phyloP scores from a whole-genome alignment of 2,329 filamentous ascomycete genomes.

The Davidsoniella virescens region DNA sequence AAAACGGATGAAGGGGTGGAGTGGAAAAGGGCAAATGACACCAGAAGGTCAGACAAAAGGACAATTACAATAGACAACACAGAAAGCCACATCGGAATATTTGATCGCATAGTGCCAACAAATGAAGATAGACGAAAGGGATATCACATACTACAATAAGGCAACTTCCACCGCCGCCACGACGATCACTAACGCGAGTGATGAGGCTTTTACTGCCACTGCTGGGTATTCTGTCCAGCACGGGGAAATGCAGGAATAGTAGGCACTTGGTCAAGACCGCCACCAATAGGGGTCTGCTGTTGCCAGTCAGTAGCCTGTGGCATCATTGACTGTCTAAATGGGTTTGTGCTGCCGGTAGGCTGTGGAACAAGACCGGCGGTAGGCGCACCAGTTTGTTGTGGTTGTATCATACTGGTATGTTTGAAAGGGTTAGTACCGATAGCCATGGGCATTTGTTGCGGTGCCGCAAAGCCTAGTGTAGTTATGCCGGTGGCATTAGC shows the following conservation, averaged over 20 bases:
- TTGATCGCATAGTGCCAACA: background rate
- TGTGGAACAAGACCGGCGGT: constrained; percentile 48
- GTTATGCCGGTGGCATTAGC: constrained; percentile 1
- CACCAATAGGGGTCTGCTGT: constrained; percentile 57
- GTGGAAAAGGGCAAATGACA: background rate
- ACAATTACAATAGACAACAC: background rate
- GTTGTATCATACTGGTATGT: constrained; percentile 22
- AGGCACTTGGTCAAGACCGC: constrained; percentile 59
- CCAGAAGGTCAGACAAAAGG: background rate
- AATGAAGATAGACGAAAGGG: constrained; percentile 7
- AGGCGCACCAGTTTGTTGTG: constrained; percentile 27
- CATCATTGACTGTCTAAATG: constrained; percentile 84
- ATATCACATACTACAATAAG: no score
- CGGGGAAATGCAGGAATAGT: constrained; percentile 78
- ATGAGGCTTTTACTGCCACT: constrained; percentile 31
- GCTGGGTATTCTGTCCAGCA: constrained; percentile 47
- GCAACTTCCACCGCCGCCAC: no score
- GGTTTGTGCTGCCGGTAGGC: constrained; percentile 79
- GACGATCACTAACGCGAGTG: no score
- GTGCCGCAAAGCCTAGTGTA: constrained; percentile 14
- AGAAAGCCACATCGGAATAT: background rate
- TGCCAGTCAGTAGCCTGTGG: constrained; percentile 87
- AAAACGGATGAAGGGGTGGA: background rate
- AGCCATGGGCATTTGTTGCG: constrained; percentile 30
- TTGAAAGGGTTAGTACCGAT: constrained; percentile 45